Percentiles rank a stretch among this genome's conserved stretches.
These are phyloP conservation scores for Phytopythium ostracodes DNA, from an alignment of 352 stramenopile species.

Conservation along the genomic window DNA sequence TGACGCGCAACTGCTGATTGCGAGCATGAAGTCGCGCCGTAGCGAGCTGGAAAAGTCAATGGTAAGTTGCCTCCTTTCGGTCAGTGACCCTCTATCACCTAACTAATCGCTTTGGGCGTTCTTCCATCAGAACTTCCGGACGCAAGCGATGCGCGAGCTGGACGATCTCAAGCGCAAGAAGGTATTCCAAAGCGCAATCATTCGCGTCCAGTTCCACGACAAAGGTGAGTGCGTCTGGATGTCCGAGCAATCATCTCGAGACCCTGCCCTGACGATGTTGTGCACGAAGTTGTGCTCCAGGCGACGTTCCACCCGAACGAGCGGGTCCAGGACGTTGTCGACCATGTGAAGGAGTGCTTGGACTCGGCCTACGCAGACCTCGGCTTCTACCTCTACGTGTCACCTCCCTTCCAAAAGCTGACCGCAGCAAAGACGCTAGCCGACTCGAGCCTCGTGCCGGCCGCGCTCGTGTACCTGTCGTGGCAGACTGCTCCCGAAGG, in stretches of 20 bases:
- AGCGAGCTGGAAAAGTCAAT: constrained; percentile 77
- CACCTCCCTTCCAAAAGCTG: constrained; percentile 69
- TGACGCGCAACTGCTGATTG: constrained; percentile 68
- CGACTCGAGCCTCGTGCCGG: constrained; percentile 72
- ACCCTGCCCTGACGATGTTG: not conserved
- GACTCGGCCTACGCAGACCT: constrained; percentile 13
- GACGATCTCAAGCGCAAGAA: constrained; percentile 84
- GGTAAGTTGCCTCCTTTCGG: constrained; percentile 18
- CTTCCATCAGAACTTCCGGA: constrained; percentile 67
- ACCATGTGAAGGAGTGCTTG: constrained; percentile 57
- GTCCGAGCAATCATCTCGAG: no score
- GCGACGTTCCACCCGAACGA: constrained; percentile 83
- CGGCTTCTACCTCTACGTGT: constrained; percentile 78
- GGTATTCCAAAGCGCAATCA: constrained; percentile 68
- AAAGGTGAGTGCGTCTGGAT: constrained; percentile 35
- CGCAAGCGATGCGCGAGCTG: constrained; percentile 83
- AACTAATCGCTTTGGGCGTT: not conserved
- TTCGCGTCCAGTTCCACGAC: constrained; percentile 83
- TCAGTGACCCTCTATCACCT: not conserved
- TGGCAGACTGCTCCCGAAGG: constrained; percentile 42
- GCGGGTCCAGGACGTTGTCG: constrained; percentile 64
- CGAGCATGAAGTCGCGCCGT: constrained; percentile 67
- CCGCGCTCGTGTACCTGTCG: constrained; percentile 70
- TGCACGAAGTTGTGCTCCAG: constrained; percentile 59
- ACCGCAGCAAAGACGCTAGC: constrained; percentile 45